Base-by-base conservation (phyloP, 2,329 filamentous ascomycete genomes). In the Dactylella cylindrospora region DNA sequence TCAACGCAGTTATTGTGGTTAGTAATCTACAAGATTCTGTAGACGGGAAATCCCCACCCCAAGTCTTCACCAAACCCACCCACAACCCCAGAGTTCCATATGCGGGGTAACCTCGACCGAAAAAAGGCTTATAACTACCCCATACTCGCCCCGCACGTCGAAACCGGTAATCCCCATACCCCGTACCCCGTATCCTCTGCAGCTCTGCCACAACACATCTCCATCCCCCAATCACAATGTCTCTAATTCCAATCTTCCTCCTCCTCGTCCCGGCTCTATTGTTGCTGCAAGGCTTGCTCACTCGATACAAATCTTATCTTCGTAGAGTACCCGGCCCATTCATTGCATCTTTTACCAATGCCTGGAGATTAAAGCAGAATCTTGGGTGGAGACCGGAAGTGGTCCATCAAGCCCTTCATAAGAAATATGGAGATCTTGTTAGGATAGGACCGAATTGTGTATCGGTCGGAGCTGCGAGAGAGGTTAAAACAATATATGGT, bases 291-390 rank as follows among this genome's bases (percentile, higher is more conserved):
- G 12, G 50, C 10, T 23, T 59, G 4, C 51, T 38, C 31, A 59
- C 53, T 6, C 43, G 53, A 31, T 59, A 59, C 32, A 59, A 50
- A 19, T 8, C 44, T n/a, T 15, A 59, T 28, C 45, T 59, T 25
- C 53, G 53, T 44, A 28, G 31, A 25, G 31, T 88, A 67, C 87
- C 88, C 0, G 88, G 87, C 0, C 86, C 84, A 0, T 76, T 83
- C 52, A 68, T 88, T 36, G 88, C 87, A 17, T 84, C 74, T 2
- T 76, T 81, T 52, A 86, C 84, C 12, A 81, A 91, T 69, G 83
- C 81, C 77, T 93, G 87, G 86, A 78, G 87, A 17, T 81, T 89
- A 65, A 77, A 79, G 68, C 84, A 88, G 67, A 85, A 87, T 1
- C 82, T 77, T 51, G 76, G 78, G 5, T 78, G 80, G 44, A 76